Percentiles rank a stretch among this genome's conserved stretches.
phyloP scores from a whole-genome alignment of 352 stramenopile species.

The Globisporangium camurandrum region DNA sequence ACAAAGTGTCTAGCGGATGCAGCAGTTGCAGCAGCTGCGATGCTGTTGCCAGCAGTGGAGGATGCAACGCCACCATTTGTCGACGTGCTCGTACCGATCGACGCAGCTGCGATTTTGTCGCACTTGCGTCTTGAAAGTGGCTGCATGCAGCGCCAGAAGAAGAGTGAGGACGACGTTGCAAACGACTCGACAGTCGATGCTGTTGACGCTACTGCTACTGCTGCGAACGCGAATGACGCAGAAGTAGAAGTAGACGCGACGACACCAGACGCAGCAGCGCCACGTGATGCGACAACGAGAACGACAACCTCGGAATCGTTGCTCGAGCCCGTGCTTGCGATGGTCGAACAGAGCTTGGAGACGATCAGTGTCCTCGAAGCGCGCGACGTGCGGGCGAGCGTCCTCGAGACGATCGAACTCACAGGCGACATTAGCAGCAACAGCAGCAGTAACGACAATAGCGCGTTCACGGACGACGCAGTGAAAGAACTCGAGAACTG shows the following conservation, averaged over 20 bases:
- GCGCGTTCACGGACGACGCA: constrained; percentile 43
- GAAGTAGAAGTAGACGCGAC: too few species aligned
- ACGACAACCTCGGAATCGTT: constrained; percentile 17
- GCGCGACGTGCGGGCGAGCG: constrained; percentile 55
- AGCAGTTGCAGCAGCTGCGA: not conserved
- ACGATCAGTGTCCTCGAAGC: constrained; percentile 57
- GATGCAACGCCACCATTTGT: not conserved
- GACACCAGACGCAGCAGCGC: too few species aligned
- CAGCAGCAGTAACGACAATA: constrained; percentile 13
- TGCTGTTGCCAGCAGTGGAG: not conserved
- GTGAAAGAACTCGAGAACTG: constrained; percentile 65
- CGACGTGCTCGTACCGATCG: constrained; percentile 10
- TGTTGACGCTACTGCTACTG: not conserved
- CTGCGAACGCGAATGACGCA: not conserved
- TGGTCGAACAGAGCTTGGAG: constrained; percentile 60
- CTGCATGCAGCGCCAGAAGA: constrained; percentile 38
- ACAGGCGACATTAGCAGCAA: constrained; percentile 17
- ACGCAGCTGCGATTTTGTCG: constrained; percentile 48
- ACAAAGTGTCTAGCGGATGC: too few species aligned
- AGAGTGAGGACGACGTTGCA: constrained; percentile 4
- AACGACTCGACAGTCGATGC: constrained; percentile 10
- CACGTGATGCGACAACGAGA: too few species aligned
- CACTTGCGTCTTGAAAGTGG: constrained; percentile 66
- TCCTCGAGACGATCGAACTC: constrained; percentile 50
- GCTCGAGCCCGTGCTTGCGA: constrained; percentile 45